Base-by-base conservation (phyloP, 495 filamentous ascomycete species). In the Daldinia caldariorum region DNA sequence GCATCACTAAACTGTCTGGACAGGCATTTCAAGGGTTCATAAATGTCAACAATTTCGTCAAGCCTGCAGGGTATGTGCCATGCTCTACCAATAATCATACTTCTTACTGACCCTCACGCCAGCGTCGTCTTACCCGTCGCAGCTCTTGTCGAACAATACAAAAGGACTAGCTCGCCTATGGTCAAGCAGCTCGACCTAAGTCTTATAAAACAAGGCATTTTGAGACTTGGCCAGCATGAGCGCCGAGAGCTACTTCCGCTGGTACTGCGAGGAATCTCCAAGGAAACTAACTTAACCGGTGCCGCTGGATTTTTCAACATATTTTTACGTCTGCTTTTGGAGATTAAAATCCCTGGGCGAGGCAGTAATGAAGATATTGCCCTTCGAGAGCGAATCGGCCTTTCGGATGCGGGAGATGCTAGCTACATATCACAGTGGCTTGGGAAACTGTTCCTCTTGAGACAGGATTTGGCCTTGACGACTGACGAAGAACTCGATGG, bases 161-260 rank as follows among this genome's bases (percentile, higher is more conserved):
- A 97, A 74, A 89, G 90, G 22, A 87, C 81, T 10, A 76, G 82
- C 6, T 83, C 83, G n/a, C 83, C 90, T 2, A 85, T 97, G 6
- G 86, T 99, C 56, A 88, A 91, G 63, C 91, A 97, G 74, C 92
- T 97, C 77, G 95, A 97, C 81, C 77, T 98, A 58, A 82, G 90
- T 34, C 97, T 96, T 78, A 89, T 97, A 34, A 92, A 96, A 72
- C 91, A 95, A 76, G 94, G 94, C 37, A 82, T 97, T 47, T 84
- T 87, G 45, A 88, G 94, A 29, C 80, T 99, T 10, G 77, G 78
- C 71, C 82, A 66, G 56, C 80, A 66, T 6, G 78, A 81, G 45
- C 74, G 83, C 55, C 76, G 78, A 39, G 87, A 89, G 9, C 82
- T 97, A 20, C 78, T 97, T 6, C 88, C 94, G 10, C 83, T 86